Percentiles rank a stretch among this genome's conserved stretches.
phyloP scores from a whole-genome alignment of 2,329 filamentous ascomycete species.

The Graphilbum ipis-grandicollis region DNA sequence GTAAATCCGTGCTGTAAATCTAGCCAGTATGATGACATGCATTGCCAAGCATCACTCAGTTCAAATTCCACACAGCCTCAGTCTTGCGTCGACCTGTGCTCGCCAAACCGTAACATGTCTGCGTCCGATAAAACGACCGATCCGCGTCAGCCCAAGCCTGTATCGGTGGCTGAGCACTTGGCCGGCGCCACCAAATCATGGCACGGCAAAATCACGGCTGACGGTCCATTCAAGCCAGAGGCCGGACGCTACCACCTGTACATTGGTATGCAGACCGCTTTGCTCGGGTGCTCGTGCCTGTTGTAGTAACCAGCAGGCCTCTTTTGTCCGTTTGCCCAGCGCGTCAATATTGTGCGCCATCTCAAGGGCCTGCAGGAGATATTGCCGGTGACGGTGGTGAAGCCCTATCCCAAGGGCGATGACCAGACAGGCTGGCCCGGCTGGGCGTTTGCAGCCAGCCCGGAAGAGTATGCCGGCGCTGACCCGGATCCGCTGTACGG shows the following conservation, averaged over 20 bases:
- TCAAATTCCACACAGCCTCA: no score
- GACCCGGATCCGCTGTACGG: slow-evolving; percentile 43
- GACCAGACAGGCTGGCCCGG: slow-evolving; percentile 45
- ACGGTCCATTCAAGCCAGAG: slow-evolving; percentile 12
- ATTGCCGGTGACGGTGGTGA: slow-evolving; percentile 39
- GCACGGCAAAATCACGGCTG: slow-evolving; percentile 12
- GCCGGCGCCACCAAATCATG: slow-evolving; percentile 10
- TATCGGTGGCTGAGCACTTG: slow-evolving; percentile 8
- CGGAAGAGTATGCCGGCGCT: slow-evolving; percentile 37
- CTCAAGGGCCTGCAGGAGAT: slow-evolving; percentile 37
- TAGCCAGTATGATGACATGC: no score
- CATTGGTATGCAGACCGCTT: slow-evolving; percentile 10
- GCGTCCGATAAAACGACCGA: neutral
- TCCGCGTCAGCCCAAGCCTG: neutral
- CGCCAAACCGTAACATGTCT: no score
- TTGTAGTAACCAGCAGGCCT: slow-evolving; percentile 22
- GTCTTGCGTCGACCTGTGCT: no score
- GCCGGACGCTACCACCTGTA: slow-evolving; percentile 13
- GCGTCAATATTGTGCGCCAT: slow-evolving; percentile 37
- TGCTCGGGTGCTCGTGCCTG: no score
- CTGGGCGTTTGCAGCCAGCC: slow-evolving; percentile 37
- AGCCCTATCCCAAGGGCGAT: slow-evolving; percentile 49
- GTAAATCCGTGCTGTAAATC: no score
- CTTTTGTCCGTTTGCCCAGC: slow-evolving; percentile 49
- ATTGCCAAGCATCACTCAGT: no score